Evolutionary conservation across 768 basidiomycete genomes (phyloP).

Genomic region (Porpolomopsis calyptriformis): DNA sequence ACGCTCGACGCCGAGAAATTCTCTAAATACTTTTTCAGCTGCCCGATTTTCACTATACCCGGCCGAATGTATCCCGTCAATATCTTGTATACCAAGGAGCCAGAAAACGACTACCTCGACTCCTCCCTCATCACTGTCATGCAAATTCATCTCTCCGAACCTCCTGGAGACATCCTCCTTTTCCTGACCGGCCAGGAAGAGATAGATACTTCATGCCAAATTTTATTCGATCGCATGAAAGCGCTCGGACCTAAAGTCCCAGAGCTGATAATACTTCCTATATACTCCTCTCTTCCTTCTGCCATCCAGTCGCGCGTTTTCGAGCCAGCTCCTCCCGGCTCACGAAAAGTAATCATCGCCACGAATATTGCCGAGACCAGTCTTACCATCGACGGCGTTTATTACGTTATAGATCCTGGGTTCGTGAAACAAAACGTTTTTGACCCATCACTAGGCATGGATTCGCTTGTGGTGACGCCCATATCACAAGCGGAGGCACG

Average conservation of each 20-base stretch:
- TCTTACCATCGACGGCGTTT: constrained; percentile 96
- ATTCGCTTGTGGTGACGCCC: constrained; percentile 96
- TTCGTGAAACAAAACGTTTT: constrained; percentile 99
- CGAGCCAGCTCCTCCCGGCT: constrained; percentile 93
- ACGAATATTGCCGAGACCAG: constrained; percentile 99
- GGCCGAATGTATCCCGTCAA: constrained; percentile 99
- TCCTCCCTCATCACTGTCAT: constrained; percentile 97
- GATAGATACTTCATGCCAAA: constrained; percentile 96
- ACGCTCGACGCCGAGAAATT: constrained; percentile 99
- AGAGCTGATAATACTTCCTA: constrained; percentile 91
- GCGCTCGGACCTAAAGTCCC: constrained; percentile 97
- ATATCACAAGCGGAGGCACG: constrained; percentile 98
- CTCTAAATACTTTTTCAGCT: constrained; percentile 97
- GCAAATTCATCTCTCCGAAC: constrained; percentile 98
- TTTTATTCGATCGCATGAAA: constrained; percentile 97
- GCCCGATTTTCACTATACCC: constrained; percentile 99
- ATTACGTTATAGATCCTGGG: constrained; percentile 97
- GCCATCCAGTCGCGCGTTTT: constrained; percentile 98
- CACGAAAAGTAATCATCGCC: constrained; percentile 99
- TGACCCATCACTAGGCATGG: constrained; percentile 95
- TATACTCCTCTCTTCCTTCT: constrained; percentile 95
- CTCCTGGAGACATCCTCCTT: constrained; percentile 89
- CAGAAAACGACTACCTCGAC: constrained; percentile 94
- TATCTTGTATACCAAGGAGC: constrained; percentile 96
- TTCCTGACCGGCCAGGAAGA: constrained; percentile 99